These are phyloP conservation scores for Leucosporidium yakuticum DNA, from an alignment of 768 basidiomycete genomes.

Conservation along the genomic window DNA sequence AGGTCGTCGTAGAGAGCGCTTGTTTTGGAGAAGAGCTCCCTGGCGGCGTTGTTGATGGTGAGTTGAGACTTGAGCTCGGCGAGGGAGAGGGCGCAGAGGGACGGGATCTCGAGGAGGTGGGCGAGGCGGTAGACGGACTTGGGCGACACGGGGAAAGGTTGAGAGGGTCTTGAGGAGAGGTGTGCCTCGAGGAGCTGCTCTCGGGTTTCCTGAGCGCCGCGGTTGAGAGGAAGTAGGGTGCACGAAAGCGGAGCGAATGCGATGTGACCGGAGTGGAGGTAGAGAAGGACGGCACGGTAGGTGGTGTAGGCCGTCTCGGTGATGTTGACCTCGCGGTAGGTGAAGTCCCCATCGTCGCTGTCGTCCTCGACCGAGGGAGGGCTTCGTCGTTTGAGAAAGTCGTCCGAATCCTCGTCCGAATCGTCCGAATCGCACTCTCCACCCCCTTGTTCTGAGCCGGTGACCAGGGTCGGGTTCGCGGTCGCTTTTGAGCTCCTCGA, in stretches of 20 bases:
- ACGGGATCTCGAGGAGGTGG: constrained; percentile 5
- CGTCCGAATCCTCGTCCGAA: not conserved
- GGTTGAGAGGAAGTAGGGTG: not conserved
- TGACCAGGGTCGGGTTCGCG: too few relatives aligned
- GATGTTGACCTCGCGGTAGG: constrained; percentile 4
- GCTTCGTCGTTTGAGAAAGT: not conserved
- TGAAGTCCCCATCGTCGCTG: not conserved
- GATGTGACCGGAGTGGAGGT: constrained; percentile 6
- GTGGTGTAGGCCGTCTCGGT: constrained; percentile 10
- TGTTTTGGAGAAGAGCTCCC: not conserved
- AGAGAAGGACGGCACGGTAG: constrained; percentile 14
- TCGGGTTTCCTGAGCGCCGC: too few relatives aligned
- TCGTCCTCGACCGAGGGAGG: not conserved
- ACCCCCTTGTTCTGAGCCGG: too few relatives aligned
- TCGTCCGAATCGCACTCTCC: too few relatives aligned
- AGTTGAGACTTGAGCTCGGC: not conserved
- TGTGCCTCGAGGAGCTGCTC: not conserved
- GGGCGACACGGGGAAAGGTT: not conserved
- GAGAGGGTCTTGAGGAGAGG: not conserved
- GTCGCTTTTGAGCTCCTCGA: too few relatives aligned
- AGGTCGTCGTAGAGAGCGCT: too few relatives aligned
- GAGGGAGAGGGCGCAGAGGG: not conserved
- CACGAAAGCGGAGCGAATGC: constrained; percentile 11
- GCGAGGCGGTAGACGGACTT: not conserved
- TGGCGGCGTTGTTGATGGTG: not conserved